These are phyloP conservation scores for Aspergillus udagawae DNA, from an alignment of 2,329 filamentous ascomycete species.

Conservation along the genomic window DNA sequence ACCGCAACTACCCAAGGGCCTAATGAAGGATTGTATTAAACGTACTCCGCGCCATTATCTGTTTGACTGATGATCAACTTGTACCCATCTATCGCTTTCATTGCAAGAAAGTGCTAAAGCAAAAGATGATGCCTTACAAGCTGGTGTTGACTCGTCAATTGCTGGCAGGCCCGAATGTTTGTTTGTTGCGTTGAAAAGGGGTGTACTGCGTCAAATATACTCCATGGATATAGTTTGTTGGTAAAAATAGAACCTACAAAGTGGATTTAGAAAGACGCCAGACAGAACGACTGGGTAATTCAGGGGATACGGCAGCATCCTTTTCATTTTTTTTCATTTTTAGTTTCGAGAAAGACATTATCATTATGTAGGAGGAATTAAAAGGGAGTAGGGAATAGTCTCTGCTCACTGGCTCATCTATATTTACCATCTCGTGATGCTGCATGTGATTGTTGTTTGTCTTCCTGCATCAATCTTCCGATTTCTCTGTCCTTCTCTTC, in stretches of 20 bases:
- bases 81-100: too few relatives aligned
- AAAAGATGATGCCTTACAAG: neutral
- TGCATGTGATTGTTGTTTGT: constrained; percentile 1
- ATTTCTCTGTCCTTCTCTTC: neutral
- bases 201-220: neutral
- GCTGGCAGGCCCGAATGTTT: neutral
- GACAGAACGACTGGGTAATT: neutral
- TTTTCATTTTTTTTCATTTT: neutral
- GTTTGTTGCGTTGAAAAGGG: neutral
- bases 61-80: neutral
- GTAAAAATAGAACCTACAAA: neutral
- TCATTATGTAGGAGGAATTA: neutral
- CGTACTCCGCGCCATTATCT: neutral
- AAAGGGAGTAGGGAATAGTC: too few relatives aligned
- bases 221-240: neutral
- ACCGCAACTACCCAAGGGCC: neutral
- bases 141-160: neutral
- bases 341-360: neutral
- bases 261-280: neutral
- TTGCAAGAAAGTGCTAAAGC: neutral
- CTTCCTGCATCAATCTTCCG: neutral
- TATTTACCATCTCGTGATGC: neutral
- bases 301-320: neutral
- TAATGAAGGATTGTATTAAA: neutral
- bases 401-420: neutral